Conservation (phyloP, 305 asterid genomes). For the Ilex paraguariensis region DNA sequence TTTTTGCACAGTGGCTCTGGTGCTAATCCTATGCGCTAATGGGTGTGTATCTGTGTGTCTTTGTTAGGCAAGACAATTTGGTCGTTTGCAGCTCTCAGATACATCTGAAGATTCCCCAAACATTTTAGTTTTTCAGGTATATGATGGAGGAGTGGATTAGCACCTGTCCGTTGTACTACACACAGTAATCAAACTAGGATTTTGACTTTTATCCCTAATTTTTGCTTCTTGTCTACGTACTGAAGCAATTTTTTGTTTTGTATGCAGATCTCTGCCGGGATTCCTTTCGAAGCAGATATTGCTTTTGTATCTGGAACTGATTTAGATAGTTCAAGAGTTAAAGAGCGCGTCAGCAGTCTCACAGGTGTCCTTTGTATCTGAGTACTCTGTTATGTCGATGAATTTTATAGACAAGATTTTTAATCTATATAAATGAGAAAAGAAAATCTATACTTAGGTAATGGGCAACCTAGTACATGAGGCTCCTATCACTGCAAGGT, state of each 20-base stretch:
- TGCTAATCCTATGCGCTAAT: constrained; percentile 9
- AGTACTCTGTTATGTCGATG: not conserved
- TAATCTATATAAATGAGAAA: no score
- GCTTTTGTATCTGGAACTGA: constrained; percentile 64
- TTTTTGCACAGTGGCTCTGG: not conserved
- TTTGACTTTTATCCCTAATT: not conserved
- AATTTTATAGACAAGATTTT: no score
- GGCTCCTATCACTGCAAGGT: no score
- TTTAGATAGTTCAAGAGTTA: constrained; percentile 42
- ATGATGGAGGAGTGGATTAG: constrained; percentile 1
- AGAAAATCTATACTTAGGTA: no score
- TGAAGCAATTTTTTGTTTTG: constrained; percentile 16
- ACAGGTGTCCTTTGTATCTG: constrained; percentile 37
- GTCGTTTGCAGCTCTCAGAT: constrained; percentile 85
- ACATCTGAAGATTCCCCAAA: constrained; percentile 70
- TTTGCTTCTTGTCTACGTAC: constrained; percentile 2
- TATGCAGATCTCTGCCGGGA: constrained; percentile 73
- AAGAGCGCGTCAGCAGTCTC: constrained; percentile 58
- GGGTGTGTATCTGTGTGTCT: constrained; percentile 14
- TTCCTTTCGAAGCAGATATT: constrained; percentile 72
- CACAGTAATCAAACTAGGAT: no score
- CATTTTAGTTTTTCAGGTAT: constrained; percentile 93
- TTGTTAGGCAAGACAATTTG: constrained; percentile 57
- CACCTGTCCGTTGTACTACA: no score
- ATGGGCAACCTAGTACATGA: no score